Evolutionary conservation across 2,329 filamentous ascomycete species (phyloP).

Genomic region (Fusarium anguioides): DNA sequence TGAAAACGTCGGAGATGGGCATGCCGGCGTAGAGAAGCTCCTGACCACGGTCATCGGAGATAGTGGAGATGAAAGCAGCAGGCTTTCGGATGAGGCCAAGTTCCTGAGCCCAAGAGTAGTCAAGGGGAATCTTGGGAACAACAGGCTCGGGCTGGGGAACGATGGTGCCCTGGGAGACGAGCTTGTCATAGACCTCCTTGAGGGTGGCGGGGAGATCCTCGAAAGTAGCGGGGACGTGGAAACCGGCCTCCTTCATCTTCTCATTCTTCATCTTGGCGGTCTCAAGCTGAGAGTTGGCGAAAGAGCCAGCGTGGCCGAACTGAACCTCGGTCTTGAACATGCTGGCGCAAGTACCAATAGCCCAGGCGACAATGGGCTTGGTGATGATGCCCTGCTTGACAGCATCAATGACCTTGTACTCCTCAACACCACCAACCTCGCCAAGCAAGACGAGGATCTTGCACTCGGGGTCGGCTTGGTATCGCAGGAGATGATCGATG

Average conservation of each 20-base stretch:
- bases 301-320: conserved; percentile 98
- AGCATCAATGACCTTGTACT: conserved; percentile 99
- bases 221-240: conserved; percentile 94
- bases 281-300: conserved; percentile 99
- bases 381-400: conserved; percentile 94
- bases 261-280: conserved; percentile 97
- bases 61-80: conserved; percentile 99
- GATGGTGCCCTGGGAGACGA: conserved; percentile 87
- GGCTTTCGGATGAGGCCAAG: conserved; percentile 99
- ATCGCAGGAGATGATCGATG: conserved; percentile 97
- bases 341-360: conserved; percentile 98
- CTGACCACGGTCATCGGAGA: conserved; percentile 99
- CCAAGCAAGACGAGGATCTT: conserved; percentile 96
- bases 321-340: conserved; percentile 99
- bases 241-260: conserved; percentile 93
- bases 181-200: conserved; percentile 84
- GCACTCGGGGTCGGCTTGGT: conserved; percentile 96
- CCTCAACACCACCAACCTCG: conserved; percentile 99
- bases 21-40: conserved; percentile 98
- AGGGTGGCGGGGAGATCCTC: conserved; percentile 89
- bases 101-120: conserved; percentile 99
- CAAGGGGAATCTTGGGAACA: conserved; percentile 98
- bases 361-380: conserved; percentile 99
- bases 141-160: conserved; percentile 87
- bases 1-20: conserved; percentile 99